These are phyloP conservation scores for Chrysochromulina parva DNA, from an alignment of 78 protist species.

Conservation along the genomic window DNA sequence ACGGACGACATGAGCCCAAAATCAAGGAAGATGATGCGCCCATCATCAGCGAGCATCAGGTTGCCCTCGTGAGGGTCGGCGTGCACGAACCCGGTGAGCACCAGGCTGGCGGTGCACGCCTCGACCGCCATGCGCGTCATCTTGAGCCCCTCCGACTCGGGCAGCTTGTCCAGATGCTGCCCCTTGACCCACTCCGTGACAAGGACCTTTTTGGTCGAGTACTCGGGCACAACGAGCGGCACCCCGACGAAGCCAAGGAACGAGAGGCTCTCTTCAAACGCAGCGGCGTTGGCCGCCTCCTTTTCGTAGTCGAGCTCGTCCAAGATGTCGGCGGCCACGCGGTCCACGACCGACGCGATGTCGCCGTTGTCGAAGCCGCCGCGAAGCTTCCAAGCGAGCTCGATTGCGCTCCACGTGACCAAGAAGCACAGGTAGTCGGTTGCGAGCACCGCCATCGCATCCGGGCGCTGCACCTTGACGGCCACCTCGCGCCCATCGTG, in stretches of 20 bases:
- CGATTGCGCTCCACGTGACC: background rate
- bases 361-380: background rate
- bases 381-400: background rate
- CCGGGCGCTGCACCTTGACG: conserved; percentile 19
- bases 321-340: conserved; percentile 1
- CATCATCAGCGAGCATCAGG: background rate
- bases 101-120: background rate
- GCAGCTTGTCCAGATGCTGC: background rate
- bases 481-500: background rate
- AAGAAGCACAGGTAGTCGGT: background rate
- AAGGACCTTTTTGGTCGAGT: background rate
- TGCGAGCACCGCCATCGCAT: background rate
- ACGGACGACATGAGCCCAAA: conserved; percentile 32
- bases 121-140: background rate
- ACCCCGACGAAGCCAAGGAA: background rate
- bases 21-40: conserved; percentile 33
- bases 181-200: conserved; percentile 27
- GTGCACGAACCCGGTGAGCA: conserved; percentile 16
- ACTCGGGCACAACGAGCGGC: background rate
- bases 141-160: background rate
- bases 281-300: background rate
- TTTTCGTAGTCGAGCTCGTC: conserved; percentile 19
- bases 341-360: background rate
- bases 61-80: conserved; percentile 30
- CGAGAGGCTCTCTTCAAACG: background rate